Percentiles rank a stretch among this genome's conserved stretches.
phyloP scores from a whole-genome alignment of 2,329 filamentous ascomycete species.

The Xylaria sp. region DNA sequence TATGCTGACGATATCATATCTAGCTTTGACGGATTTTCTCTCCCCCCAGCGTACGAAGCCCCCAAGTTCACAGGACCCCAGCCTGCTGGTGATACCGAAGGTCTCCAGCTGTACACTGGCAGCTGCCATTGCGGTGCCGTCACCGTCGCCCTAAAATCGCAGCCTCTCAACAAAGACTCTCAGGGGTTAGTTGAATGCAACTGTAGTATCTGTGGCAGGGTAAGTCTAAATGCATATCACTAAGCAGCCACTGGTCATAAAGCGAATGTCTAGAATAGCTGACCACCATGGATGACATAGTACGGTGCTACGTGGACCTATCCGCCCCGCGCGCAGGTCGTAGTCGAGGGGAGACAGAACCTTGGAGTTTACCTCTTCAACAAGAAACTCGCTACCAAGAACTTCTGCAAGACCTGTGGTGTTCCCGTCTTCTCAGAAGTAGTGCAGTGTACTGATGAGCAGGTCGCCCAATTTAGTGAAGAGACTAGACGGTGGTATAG shows the following conservation, averaged over 20 bases:
- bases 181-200: slow-evolving; percentile 56
- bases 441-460: slow-evolving; percentile 49
- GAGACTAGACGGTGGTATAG: slow-evolving; percentile 34
- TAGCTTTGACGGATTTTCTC: slow-evolving; percentile 52
- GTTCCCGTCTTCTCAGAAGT: slow-evolving; percentile 53
- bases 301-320: slow-evolving; percentile 59
- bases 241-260: not conserved
- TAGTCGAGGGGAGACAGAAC: slow-evolving; percentile 54
- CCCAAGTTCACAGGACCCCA: slow-evolving; percentile 54
- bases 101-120: slow-evolving; percentile 57
- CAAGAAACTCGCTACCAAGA: slow-evolving; percentile 50
- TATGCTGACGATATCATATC: slow-evolving; percentile 8
- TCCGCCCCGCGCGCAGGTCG: slow-evolving; percentile 52
- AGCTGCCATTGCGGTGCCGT: slow-evolving; percentile 65
- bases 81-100: slow-evolving; percentile 52
- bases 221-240: slow-evolving; percentile 17
- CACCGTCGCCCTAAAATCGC: slow-evolving; percentile 55
- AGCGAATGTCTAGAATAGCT: not conserved
- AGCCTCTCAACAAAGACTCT: slow-evolving; percentile 55
- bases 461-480: slow-evolving; percentile 50
- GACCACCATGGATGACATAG: slow-evolving; percentile 44
- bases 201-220: slow-evolving; percentile 58
- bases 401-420: slow-evolving; percentile 62
- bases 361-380: slow-evolving; percentile 54
- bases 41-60: slow-evolving; percentile 49